Evolutionary conservation across 2,329 filamentous ascomycete genomes (phyloP), one percentile per base, ranked within the genome.

Genomic region (Clonostachys byssicola): DNA sequence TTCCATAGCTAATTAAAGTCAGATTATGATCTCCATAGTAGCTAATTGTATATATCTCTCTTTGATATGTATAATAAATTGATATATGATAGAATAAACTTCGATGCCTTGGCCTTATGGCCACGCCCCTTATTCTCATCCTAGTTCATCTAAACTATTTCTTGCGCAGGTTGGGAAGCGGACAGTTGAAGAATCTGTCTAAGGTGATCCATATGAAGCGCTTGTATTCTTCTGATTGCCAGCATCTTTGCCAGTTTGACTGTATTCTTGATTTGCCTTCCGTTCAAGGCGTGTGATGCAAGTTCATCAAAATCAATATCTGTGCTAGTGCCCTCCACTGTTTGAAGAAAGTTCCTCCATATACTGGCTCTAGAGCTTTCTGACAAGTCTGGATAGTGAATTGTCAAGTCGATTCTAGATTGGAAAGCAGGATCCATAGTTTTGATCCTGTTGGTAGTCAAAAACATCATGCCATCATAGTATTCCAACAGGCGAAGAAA

Each of bases 401-500:
- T 65, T 2, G 65, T 66, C 49, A 78, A 62, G 59, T 77, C 71
- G 50, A 77, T 74, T 40, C 73, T 68, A 30, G 66, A 70, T 38
- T 72, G 68, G 51, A 77, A 72, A 14, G 74, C 74, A 10, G 59
- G 60, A 52, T 77, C 74, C 45, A 77, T 73, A 34, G 62, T 62
- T 43, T 66, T 64, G 23, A 76, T 72, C 16, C 73, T 66, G 60
- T 76, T 77, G 42, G 72, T 77, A 14, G 73, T 77, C 46, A 77
- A 62, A 61, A 77, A 75, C 30, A 77, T 63, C 34, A 75, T 66
- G 43, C 74, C 74, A 5, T 66, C 64, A 60, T 75, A 77, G 58
- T 77, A 77, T 60, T 77, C 74, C 47, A 77, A 65, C 1, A 70
- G 71, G n/a, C 73, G 70, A 18, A 77, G 59, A 59, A 77, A 76